Evolutionary conservation across 306 rosid species (phyloP).

Genomic region (Corylus heterophylla): DNA sequence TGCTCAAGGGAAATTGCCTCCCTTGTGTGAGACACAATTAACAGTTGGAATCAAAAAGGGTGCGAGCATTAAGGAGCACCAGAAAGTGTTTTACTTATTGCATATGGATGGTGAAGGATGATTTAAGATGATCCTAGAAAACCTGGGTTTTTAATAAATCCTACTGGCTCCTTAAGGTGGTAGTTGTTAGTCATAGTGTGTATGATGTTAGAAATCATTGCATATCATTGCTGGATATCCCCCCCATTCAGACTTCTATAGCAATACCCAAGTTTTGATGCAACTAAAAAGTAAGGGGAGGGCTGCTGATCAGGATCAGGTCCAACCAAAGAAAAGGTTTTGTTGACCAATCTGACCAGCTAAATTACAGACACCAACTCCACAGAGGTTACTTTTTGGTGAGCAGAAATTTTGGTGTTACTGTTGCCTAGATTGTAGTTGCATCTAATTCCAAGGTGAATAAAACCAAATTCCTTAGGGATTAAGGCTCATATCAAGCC

Average conservation of each 20-base stretch:
- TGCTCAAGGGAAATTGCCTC: constrained; percentile 54
- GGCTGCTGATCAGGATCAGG: neutral
- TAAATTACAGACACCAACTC: neutral
- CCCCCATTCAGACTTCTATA: neutral
- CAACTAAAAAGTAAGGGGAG: neutral
- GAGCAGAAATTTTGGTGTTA: neutral
- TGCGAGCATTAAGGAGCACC: constrained; percentile 25
- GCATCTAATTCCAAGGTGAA: neutral
- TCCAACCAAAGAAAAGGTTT: neutral
- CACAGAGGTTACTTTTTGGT: neutral
- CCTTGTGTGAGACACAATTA: constrained; percentile 55
- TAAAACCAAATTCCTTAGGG: too few species aligned
- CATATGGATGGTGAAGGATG: constrained; percentile 13
- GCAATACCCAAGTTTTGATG: neutral
- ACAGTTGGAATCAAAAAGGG: constrained; percentile 25
- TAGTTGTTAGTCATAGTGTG: constrained; percentile 1
- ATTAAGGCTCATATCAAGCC: neutral
- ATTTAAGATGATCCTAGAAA: constrained; percentile 14
- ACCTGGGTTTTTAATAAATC: constrained; percentile 10
- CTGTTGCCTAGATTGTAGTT: neutral
- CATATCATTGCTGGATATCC: neutral
- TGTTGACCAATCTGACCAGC: neutral
- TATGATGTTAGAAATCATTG: constrained; percentile 7
- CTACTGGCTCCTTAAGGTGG: neutral
- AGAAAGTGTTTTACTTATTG: constrained; percentile 23